phyloP scores from a whole-genome alignment of 139 green algal genomes.

The Tetradesmus obliquus region DNA sequence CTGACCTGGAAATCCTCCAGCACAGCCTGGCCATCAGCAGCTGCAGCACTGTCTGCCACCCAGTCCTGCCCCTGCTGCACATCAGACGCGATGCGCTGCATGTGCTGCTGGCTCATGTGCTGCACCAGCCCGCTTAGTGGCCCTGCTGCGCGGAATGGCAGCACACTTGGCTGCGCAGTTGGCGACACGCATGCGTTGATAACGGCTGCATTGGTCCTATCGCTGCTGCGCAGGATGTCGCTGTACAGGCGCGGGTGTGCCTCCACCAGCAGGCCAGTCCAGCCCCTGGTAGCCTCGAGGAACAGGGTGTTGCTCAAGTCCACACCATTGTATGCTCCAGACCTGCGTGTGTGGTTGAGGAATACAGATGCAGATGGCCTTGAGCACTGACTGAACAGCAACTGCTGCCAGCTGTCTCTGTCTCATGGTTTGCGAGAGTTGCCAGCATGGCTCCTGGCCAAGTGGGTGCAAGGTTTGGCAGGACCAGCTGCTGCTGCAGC shows the following conservation, averaged over 20 bases:
- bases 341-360: not conserved
- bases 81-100: not conserved
- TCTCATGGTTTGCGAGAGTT: no score
- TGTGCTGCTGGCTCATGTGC: not conserved
- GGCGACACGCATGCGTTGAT: not conserved
- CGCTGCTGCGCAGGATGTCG: not conserved
- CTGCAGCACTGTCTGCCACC: not conserved
- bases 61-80: not conserved
- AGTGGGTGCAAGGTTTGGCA: no score
- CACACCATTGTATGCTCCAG: not conserved
- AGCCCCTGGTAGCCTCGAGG: not conserved
- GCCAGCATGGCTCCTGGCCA: no score
- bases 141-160: not conserved
- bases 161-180: not conserved
- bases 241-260: not conserved
- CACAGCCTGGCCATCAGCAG: not conserved
- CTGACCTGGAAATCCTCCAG: not conserved
- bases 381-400: no score
- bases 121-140: not conserved
- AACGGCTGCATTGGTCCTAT: not conserved
- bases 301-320: not conserved
- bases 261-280: not conserved
- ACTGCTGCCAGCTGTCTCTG: no score
- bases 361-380: no score
- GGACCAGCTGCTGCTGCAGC: no score